These are phyloP conservation scores for Barbarea vulgaris DNA, from an alignment of 345 rosid genomes.

Conservation along the genomic window DNA sequence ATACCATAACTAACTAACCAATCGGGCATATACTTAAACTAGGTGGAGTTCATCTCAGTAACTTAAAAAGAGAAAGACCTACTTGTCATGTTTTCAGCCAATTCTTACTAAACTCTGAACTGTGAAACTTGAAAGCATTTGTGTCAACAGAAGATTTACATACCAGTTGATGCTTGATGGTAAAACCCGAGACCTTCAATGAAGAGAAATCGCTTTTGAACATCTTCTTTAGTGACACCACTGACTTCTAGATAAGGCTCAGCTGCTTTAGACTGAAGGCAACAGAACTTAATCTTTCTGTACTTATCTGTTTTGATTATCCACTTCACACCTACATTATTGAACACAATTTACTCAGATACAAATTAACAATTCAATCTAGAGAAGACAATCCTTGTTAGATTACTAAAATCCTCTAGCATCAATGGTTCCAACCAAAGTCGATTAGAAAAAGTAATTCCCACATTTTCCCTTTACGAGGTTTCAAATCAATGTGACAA, in stretches of 20 bases:
- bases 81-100: neutral
- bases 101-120: neutral
- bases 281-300: conserved; percentile 90
- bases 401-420: neutral
- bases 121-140: neutral
- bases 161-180: conserved; percentile 90
- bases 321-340: conserved; percentile 76
- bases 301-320: conserved; percentile 76
- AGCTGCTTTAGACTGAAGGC: conserved; percentile 85
- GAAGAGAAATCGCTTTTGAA: conserved; percentile 73
- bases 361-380: neutral
- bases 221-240: conserved; percentile 78
- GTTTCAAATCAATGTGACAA: neutral
- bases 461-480: neutral
- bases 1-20: neutral
- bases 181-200: conserved; percentile 78
- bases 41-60: neutral
- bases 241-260: conserved; percentile 75
- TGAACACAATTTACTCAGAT: neutral
- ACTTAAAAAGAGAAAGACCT: neutral
- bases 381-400: neutral
- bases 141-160: conserved; percentile 21
- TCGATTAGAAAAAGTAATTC: neutral
- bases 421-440: neutral
- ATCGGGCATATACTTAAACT: neutral